These are phyloP conservation scores for Periconia sp. DNA, from an alignment of 2,329 filamentous ascomycete genomes.

Conservation along the genomic window DNA sequence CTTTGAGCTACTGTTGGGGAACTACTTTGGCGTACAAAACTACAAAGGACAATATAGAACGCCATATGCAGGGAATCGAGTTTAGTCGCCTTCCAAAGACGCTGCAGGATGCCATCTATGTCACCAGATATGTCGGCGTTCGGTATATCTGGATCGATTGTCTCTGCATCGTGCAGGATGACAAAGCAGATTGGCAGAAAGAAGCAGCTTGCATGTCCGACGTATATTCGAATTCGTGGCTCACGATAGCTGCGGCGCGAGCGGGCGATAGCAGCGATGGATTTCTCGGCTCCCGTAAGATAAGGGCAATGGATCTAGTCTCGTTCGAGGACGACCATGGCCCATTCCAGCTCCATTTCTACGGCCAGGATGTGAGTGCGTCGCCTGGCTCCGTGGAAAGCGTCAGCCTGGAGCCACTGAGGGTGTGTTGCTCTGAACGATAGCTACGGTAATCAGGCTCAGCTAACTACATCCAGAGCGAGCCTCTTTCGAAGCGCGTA, in stretches of 20 bases:
- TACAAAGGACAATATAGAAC: background rate
- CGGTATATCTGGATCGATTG: constrained; percentile 4
- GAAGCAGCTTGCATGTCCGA: too few species aligned
- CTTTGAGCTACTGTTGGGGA: constrained; percentile 2
- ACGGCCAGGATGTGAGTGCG: constrained; percentile 4
- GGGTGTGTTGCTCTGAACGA: background rate
- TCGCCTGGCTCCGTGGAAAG: constrained; percentile 7
- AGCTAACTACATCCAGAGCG: constrained; percentile 3
- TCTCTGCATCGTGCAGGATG: constrained; percentile 6
- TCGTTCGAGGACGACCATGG: constrained; percentile 1
- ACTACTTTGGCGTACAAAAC: background rate
- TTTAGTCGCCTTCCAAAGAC: background rate
- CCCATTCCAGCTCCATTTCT: constrained; percentile 1
- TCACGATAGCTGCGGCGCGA: too few species aligned
- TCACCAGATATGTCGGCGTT: background rate
- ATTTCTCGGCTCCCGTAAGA: background rate
- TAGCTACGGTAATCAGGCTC: background rate
- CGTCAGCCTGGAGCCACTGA: background rate
- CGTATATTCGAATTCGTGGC: too few species aligned
- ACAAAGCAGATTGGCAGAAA: background rate
- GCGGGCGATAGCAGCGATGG: background rate
- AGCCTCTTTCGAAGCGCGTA: too few species aligned
- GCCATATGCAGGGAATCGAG: background rate
- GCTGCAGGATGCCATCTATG: background rate
- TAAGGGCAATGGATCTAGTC: background rate